Percentiles rank a stretch among this genome's conserved stretches.
Evolutionary conservation across 768 basidiomycete genomes (phyloP).

Genomic region (Tylopilus sp.): DNA sequence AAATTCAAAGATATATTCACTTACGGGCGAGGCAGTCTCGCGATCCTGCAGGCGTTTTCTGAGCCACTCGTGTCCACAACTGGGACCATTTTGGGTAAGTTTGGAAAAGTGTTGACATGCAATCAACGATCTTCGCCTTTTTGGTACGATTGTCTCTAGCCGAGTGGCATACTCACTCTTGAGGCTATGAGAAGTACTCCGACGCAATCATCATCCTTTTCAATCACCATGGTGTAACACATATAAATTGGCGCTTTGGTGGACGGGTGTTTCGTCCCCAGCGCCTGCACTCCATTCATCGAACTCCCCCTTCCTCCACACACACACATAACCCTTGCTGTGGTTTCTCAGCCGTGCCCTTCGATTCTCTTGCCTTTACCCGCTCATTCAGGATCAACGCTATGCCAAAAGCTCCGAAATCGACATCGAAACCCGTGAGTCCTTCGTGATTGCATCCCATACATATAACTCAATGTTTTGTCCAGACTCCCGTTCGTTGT

Average conservation of each 20-base stretch:
- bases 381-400: neutral
- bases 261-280: slow-evolving; percentile 2
- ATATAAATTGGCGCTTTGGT: slow-evolving; percentile 20
- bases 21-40: too few species aligned
- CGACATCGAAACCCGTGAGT: slow-evolving; percentile 8
- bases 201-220: slow-evolving; percentile 30
- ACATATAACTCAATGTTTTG: neutral
- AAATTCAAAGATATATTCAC: too few species aligned
- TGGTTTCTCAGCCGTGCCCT: neutral
- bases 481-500: slow-evolving; percentile 14
- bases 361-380: neutral
- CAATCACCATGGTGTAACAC: slow-evolving; percentile 11
- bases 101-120: too few species aligned
- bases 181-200: slow-evolving; percentile 11
- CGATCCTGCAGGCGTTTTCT: too few species aligned
- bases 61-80: too few species aligned
- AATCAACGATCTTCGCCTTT: too few species aligned
- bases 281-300: neutral
- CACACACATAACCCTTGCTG: neutral
- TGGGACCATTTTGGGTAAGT: too few species aligned
- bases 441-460: neutral
- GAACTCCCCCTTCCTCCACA: neutral
- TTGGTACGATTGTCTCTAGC: slow-evolving; percentile 17
- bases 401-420: neutral
- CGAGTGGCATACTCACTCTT: slow-evolving; percentile 3